These are phyloP conservation scores for Glebionis coronaria DNA, from an alignment of 129 eudicot species.

Conservation along the genomic window DNA sequence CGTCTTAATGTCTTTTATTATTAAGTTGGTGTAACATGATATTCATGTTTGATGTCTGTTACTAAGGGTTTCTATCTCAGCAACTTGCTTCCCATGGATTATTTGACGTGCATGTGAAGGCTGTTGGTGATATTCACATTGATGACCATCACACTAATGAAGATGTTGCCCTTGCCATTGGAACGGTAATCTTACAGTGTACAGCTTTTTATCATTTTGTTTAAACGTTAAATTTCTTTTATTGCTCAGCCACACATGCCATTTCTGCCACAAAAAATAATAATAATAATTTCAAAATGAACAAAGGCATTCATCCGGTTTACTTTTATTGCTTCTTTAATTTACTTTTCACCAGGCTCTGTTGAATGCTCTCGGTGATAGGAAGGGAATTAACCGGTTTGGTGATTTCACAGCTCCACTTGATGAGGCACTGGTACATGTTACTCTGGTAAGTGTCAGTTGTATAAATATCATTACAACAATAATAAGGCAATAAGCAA, in stretches of 20 bases:
- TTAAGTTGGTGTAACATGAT: background rate
- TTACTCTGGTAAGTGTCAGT: constrained; percentile 60
- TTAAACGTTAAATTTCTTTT: background rate
- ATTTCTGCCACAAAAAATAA: background rate
- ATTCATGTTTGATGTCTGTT: constrained; percentile 7
- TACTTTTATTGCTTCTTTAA: background rate
- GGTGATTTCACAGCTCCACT: constrained; percentile 99
- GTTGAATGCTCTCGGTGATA: constrained; percentile 93
- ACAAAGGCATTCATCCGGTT: background rate
- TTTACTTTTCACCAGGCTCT: constrained; percentile 59
- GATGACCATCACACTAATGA: constrained; percentile 98
- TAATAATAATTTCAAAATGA: background rate
- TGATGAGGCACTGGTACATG: constrained; percentile 91
- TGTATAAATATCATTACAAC: constrained; percentile 5
- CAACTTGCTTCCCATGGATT: constrained; percentile 99
- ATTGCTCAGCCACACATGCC: constrained; percentile 2
- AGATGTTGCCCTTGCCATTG: constrained; percentile 98
- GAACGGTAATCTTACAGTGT: constrained; percentile 59
- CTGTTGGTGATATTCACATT: constrained; percentile 93
- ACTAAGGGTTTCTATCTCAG: constrained; percentile 32
- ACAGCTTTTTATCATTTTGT: constrained; percentile 4
- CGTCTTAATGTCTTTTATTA: background rate
- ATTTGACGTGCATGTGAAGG: constrained; percentile 90
- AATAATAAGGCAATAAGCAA: background rate
- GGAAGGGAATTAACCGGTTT: constrained; percentile 89